Evolutionary conservation across 805 yeast genomes (phyloP), one percentile per base, ranked within the genome.

Genomic region (Candida lessepsii): DNA sequence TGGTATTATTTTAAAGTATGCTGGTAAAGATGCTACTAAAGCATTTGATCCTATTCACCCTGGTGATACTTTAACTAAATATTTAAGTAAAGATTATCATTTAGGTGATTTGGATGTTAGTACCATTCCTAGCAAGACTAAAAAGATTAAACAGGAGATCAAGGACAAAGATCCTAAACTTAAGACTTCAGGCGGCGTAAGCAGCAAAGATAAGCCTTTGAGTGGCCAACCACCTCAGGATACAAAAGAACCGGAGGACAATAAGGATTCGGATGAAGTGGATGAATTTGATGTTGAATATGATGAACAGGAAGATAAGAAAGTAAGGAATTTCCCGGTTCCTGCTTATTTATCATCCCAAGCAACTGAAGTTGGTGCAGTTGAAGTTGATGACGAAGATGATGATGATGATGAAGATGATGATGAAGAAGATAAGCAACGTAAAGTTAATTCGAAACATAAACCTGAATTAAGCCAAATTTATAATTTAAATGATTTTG

Each of bases 21-120:
- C 69, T n/a, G 73, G 75, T 1, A 61, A 60, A 41, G 72, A 67
- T 46, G 95, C 91, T 9, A 83, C 93, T 6, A 81, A 83, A 51
- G 79, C 86, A 8, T 91, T 88, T 56, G 86, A 83, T 44, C 96
- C 96, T 14, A 73, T 91, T 45, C 99, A 91, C 61, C 93, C 98
- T 0, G 77, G 83, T n/a, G 96, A 89, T 52, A 84, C 87, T 5
- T 70, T 91, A 39, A 80, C 77, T 20, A 81, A 81, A 54, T 80
- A 80, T 51, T 60, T 86, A 27, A 95, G 60, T 2, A 48, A 52
- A 4, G 54, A 66, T 41, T 57, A 54, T 27, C 71, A 63, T 23
- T 32, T 54, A 36, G 74, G 74, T 1, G 63, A 57, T 9, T 67
- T 65, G 7, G 65, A 53, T 27, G 26, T 29, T 10, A n/a, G 17